These are phyloP conservation scores for Metarhizium album DNA, from an alignment of 2,329 filamentous ascomycete species.

Conservation along the genomic window DNA sequence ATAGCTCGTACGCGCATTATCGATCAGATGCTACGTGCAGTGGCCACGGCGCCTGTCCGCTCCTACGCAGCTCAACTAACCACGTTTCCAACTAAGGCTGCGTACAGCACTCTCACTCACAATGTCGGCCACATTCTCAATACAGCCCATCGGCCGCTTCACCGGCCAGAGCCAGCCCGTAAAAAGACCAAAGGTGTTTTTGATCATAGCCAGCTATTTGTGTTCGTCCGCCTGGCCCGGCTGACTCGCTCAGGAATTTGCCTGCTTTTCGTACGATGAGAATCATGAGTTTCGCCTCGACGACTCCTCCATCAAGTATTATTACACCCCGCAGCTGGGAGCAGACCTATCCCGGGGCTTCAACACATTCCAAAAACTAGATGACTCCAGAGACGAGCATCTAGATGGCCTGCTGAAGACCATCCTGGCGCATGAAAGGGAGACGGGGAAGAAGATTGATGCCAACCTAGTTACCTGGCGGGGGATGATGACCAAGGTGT, in stretches of 20 bases:
- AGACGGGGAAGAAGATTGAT: conserved; percentile 55
- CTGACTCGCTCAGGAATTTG: conserved; percentile 59
- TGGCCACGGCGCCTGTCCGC: neutral
- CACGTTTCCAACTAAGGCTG: no score
- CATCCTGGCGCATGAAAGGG: conserved; percentile 61
- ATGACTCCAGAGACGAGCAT: conserved; percentile 78
- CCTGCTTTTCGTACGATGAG: conserved; percentile 87
- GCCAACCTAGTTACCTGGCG: conserved; percentile 85
- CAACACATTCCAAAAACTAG: conserved; percentile 69
- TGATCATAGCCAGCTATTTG: conserved; percentile 13
- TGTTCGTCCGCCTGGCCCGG: neutral
- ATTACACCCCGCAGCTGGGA: conserved; percentile 65
- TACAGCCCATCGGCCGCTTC: conserved; percentile 63
- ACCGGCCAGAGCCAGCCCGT: conserved; percentile 57
- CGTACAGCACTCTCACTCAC: no score
- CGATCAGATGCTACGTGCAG: neutral
- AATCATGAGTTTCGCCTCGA: conserved; percentile 67
- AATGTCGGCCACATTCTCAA: conserved; percentile 40
- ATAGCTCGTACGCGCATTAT: no score
- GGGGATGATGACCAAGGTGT: conserved; percentile 96
- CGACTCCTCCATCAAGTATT: conserved; percentile 74
- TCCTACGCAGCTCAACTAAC: neutral
- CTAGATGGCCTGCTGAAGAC: conserved; percentile 73
- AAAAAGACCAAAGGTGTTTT: conserved; percentile 56
- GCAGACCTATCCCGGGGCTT: conserved; percentile 72